Conservation (phyloP, 495 filamentous ascomycete genomes). For the Tuber aestivum region DNA sequence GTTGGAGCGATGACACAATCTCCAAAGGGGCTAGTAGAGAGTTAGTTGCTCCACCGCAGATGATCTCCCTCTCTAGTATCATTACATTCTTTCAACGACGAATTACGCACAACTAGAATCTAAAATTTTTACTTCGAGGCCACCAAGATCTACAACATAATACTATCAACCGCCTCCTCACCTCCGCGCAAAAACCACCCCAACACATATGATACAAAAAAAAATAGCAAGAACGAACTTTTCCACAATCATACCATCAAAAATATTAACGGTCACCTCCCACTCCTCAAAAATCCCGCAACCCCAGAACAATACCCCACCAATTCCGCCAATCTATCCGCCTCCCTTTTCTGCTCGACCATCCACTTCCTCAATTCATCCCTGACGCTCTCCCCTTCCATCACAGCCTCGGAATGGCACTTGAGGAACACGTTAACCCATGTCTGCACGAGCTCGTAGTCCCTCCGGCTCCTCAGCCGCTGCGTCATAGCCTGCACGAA, state of each 20-base stretch:
- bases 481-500: constrained; percentile 72
- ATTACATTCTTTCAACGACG: background rate
- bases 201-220: background rate
- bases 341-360: constrained; percentile 60
- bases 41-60: too few species aligned
- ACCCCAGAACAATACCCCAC: constrained; percentile 85
- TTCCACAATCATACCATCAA: background rate
- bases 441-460: constrained; percentile 89
- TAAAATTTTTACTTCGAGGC: background rate
- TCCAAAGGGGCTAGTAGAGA: too few species aligned
- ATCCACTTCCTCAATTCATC: constrained; percentile 52
- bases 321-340: constrained; percentile 62
- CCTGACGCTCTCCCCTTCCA: constrained; percentile 40
- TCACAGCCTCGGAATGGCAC: constrained; percentile 61
- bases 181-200: background rate
- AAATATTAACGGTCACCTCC: constrained; percentile 10
- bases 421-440: constrained; percentile 93
- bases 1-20: too few species aligned
- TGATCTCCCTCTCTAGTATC: too few species aligned
- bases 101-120: background rate
- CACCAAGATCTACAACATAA: background rate
- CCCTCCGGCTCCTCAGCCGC: constrained; percentile 58
- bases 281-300: constrained; percentile 75
- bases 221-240: background rate
- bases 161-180: background rate